Percentiles rank a stretch among this genome's conserved stretches.
These are phyloP conservation scores for Hypoxylon sp. DNA, from an alignment of 2,329 filamentous ascomycete species.

Conservation along the genomic window DNA sequence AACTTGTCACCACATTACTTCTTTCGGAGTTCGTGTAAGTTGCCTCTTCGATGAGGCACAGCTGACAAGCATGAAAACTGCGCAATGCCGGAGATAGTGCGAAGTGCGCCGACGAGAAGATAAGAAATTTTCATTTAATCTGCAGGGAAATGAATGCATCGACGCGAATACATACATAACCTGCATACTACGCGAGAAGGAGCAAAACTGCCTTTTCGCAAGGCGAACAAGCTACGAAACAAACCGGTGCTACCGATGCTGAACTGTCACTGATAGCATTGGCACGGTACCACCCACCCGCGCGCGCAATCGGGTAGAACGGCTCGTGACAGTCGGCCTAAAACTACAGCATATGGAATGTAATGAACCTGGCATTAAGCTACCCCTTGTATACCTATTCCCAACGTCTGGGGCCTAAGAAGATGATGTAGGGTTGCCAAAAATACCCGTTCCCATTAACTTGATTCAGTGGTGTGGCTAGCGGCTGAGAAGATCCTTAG, in stretches of 20 bases:
- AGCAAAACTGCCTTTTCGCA: conserved; percentile 22
- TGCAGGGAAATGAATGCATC: too few species aligned
- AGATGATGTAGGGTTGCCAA: conserved; percentile 15
- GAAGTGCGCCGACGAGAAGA: too few species aligned
- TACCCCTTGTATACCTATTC: conserved; percentile 14
- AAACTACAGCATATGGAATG: too few species aligned
- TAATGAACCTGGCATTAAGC: neutral
- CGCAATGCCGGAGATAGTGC: conserved; percentile 1
- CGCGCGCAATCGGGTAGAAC: conserved; percentile 27
- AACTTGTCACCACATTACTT: neutral
- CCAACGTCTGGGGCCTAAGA: conserved; percentile 5
- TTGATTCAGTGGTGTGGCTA: conserved; percentile 5
- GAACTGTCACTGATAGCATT: conserved; percentile 28
- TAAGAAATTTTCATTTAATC: too few species aligned
- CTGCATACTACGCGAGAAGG: too few species aligned
- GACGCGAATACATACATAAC: too few species aligned
- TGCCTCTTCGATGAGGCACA: conserved; percentile 16
- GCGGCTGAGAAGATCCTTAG: conserved; percentile 27
- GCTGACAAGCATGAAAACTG: conserved; percentile 2
- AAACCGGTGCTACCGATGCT: conserved; percentile 31
- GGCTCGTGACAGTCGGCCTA: conserved; percentile 6
- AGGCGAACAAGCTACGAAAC: conserved; percentile 6
- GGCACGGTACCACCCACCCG: conserved; percentile 18
- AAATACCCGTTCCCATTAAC: conserved; percentile 23
- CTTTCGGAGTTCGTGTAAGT: conserved; percentile 9